Evolutionary conservation across 2,329 filamentous ascomycete species (phyloP).

Genomic region (Hymenoscyphus occultus): DNA sequence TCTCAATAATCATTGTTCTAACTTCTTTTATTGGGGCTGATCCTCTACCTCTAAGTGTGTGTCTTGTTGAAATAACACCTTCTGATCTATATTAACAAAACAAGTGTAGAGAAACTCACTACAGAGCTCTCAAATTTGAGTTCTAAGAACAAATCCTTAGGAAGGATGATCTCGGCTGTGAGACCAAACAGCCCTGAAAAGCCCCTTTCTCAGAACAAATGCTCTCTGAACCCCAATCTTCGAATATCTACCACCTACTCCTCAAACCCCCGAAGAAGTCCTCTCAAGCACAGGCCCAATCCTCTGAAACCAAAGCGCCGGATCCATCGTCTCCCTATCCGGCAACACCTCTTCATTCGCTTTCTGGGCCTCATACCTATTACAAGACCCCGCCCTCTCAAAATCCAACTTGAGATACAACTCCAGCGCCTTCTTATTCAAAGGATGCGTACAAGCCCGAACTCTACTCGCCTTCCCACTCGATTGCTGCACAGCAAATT

Average conservation of each 20-base stretch:
- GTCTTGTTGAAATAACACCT: too few species aligned
- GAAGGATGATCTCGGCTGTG: too few species aligned
- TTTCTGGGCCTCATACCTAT: neutral
- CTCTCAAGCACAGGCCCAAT: neutral
- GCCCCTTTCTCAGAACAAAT: too few species aligned
- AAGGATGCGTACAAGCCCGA: slow-evolving; percentile 35
- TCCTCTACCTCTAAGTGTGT: too few species aligned
- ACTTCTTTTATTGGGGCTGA: too few species aligned
- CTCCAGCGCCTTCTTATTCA: slow-evolving; percentile 30
- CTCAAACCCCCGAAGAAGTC: neutral
- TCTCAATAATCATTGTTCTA: too few species aligned
- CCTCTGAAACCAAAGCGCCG: neutral
- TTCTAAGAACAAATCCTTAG: too few species aligned
- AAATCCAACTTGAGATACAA: slow-evolving; percentile 35
- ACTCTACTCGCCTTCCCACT: slow-evolving; percentile 21
- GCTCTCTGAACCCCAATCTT: too few species aligned
- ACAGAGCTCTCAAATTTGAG: too few species aligned
- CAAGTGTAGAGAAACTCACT: too few species aligned
- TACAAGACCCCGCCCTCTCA: slow-evolving; percentile 6
- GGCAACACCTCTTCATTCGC: neutral
- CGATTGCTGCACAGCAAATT: slow-evolving; percentile 23
- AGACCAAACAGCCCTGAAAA: too few species aligned
- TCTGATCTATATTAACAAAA: too few species aligned
- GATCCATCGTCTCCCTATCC: neutral
- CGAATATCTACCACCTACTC: neutral